These are phyloP conservation scores for Phytophthora tubulina DNA, from an alignment of 352 stramenopile species.

Conservation along the genomic window DNA sequence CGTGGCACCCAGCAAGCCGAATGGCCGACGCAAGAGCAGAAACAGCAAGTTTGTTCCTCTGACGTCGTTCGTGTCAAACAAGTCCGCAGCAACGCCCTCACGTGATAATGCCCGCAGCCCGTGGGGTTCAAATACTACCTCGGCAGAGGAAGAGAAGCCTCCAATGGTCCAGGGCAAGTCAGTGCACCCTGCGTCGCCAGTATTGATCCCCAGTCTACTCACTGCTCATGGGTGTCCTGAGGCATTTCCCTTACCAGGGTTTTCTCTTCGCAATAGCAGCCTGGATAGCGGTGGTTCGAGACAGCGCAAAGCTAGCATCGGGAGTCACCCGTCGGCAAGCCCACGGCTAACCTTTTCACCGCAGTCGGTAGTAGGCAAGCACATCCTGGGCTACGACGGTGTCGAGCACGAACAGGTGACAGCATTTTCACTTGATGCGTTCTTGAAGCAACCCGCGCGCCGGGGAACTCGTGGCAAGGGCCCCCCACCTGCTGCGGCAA, in stretches of 20 bases:
- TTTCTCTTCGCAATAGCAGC: constrained; percentile 45
- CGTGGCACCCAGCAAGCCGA: constrained; percentile 20
- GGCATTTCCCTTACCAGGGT: constrained; percentile 37
- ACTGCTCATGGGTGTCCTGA: constrained; percentile 3
- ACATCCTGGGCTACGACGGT: constrained; percentile 61
- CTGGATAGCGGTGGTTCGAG: constrained; percentile 32
- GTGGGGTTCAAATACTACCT: constrained; percentile 17
- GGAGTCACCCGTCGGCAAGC: constrained; percentile 43
- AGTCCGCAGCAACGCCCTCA: constrained; percentile 1
- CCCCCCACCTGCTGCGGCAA: constrained; percentile 13
- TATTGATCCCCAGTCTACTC: constrained; percentile 4
- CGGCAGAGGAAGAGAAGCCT: constrained; percentile 15
- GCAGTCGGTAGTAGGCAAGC: constrained; percentile 36
- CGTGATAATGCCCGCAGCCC: constrained; percentile 17
- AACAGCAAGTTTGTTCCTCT: constrained; percentile 69
- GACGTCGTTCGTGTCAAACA: constrained; percentile 54
- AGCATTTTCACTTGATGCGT: constrained; percentile 71
- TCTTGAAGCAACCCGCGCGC: constrained; percentile 62
- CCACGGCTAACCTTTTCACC: constrained; percentile 39
- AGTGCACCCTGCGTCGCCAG: constrained; percentile 5
- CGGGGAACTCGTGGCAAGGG: constrained; percentile 25
- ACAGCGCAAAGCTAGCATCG: constrained; percentile 42
- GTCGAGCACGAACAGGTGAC: constrained; percentile 52
- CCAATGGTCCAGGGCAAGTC: neutral
- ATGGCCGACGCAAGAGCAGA: constrained; percentile 35